Percentiles rank a stretch among this genome's conserved stretches.
Evolutionary conservation across 495 filamentous ascomycete genomes (phyloP).

Genomic region (Tuber brumale): DNA sequence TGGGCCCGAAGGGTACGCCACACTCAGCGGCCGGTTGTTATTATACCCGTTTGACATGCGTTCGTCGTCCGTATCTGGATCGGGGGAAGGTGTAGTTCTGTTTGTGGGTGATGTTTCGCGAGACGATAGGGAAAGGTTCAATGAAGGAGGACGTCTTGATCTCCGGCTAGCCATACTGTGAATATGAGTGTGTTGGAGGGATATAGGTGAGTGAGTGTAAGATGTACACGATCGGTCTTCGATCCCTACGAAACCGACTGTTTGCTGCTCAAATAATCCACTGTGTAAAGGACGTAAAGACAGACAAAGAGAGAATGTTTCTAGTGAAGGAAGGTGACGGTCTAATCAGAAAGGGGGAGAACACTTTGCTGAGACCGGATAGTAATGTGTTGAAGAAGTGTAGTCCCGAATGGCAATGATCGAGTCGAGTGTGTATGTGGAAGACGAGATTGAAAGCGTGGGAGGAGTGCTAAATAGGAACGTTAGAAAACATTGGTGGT

Average conservation of each 20-base stretch:
- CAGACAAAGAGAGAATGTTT: conserved; percentile 23
- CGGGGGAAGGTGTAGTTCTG: conserved; percentile 34
- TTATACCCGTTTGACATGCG: conserved; percentile 27
- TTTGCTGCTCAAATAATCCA: conserved; percentile 16
- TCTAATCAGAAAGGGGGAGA: not conserved
- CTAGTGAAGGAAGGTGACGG: conserved; percentile 12
- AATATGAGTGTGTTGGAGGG: conserved; percentile 11
- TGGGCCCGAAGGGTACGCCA: conserved; percentile 50
- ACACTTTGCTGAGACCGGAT: not conserved
- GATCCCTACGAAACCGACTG: conserved; percentile 21
- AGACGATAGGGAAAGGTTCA: conserved; percentile 38
- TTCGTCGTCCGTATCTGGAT: conserved; percentile 40
- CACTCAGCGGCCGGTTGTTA: conserved; percentile 29
- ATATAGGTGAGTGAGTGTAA: conserved; percentile 8
- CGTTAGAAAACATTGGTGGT: conserved; percentile 37
- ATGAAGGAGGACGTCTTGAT: conserved; percentile 40
- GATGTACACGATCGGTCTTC: conserved; percentile 27
- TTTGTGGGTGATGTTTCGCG: conserved; percentile 38
- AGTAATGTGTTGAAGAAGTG: not conserved
- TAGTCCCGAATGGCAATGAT: conserved; percentile 4
- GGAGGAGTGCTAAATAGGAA: conserved; percentile 35
- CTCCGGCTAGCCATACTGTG: conserved; percentile 39
- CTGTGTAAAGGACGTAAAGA: conserved; percentile 19
- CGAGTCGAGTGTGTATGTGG: conserved; percentile 30
- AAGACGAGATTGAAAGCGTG: conserved; percentile 38